These are phyloP conservation scores for Pachyrhizus erosus DNA, from an alignment of 306 rosid species.

Conservation along the genomic window DNA sequence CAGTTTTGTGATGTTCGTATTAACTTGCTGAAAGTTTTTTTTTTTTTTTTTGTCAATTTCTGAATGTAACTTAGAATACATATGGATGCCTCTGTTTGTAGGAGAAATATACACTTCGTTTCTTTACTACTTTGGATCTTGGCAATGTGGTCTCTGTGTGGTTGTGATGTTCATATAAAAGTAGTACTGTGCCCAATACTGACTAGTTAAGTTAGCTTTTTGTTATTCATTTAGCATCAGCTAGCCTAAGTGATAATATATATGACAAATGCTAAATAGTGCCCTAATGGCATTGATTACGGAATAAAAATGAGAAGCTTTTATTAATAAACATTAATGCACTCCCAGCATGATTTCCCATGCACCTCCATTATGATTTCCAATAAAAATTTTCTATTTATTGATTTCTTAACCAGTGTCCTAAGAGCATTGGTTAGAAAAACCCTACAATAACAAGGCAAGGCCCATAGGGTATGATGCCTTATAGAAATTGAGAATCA, in stretches of 20 bases:
- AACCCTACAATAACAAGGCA: not conserved
- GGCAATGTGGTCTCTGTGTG: not conserved
- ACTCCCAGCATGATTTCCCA: not conserved
- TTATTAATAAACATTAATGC: not conserved
- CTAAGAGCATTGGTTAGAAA: not conserved
- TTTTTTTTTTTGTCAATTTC: conserved; percentile 17
- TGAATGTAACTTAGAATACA: not conserved
- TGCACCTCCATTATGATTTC: not conserved
- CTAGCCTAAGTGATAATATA: not conserved
- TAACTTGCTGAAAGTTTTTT: conserved; percentile 20
- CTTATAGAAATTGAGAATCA: not conserved
- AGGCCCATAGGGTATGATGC: not conserved
- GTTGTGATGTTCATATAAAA: conserved; percentile 4
- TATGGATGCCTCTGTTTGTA: conserved; percentile 4
- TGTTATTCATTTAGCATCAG: not conserved
- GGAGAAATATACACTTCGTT: not conserved
- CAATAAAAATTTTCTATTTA: not conserved
- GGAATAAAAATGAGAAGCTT: not conserved
- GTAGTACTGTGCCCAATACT: conserved; percentile 1
- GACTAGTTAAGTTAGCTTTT: not conserved
- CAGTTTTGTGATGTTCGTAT: conserved; percentile 7
- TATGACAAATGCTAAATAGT: not conserved
- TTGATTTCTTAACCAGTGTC: not conserved
- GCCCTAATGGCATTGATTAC: not conserved
- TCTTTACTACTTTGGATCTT: conserved; percentile 28